Evolutionary conservation across 768 basidiomycete species (phyloP), one percentile per base, ranked within the genome.

Genomic region (Leccinum ochraceum): DNA sequence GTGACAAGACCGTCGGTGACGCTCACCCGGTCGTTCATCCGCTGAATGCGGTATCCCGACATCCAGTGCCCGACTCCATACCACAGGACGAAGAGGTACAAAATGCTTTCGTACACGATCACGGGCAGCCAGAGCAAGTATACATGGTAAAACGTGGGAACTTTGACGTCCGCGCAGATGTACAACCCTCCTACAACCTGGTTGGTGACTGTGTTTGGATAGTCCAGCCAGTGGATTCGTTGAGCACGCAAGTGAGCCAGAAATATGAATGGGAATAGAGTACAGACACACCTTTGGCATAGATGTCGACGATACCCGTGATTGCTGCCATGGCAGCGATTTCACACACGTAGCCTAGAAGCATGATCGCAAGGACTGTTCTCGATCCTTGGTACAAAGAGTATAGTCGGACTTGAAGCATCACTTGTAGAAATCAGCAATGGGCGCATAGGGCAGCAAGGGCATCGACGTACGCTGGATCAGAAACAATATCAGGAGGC

Each of bases 321-420:
- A 55, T 54, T 6, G 32, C 50, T 1, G 34, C 17, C 58, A 63
- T 26, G 28, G 59, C 61, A 14, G 50, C 51, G 16, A 69, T 52
- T 39, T 64, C 62, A 22, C 57, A 59, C n/a, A 67, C 4, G 7
- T 51, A 67, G n/a, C 62, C 57, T 6, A 52, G 30, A n/a, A 32
- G 16, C 66, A 67, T 61, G 32, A 67, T 7, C 1, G 44, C 28
- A 6, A 64, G 20, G n/a, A 67, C 16, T 4, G 48, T 46, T 10
- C 34, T 59, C 3, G 66, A 67, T 32, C 50, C 16, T 42, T 28
- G 46, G 30, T 61, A 67, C 48, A 64, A 39, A 5, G 62, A 42
- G 14, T 67, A 64, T 20, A 67, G 24, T 16, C 62, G 62, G 39
- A 46, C 59, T 59, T 64, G 66, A 54, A 67, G 62, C 44, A 66